phyloP scores from a whole-genome alignment of 176 grass and related monocot genomes.

The Eleusine coracana region DNA sequence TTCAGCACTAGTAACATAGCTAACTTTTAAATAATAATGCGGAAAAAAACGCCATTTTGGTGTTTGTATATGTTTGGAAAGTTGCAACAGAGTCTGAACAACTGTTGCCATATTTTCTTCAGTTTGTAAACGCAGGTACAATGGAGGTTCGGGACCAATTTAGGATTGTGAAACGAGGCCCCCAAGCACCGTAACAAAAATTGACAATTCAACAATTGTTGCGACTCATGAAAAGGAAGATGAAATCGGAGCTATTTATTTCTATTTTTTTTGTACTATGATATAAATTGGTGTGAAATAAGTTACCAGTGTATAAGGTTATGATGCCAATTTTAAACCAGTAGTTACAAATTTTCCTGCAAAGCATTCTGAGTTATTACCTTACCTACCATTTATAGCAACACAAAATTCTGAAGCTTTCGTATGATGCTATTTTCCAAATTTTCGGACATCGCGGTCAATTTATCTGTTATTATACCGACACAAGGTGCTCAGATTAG shows the following conservation, averaged over 20 bases:
- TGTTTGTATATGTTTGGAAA: background rate
- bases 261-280: background rate
- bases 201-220: conserved; percentile 2
- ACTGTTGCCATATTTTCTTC: conserved; percentile 32
- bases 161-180: conserved; percentile 55
- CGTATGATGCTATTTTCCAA: too few relatives aligned
- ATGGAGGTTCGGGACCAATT: conserved; percentile 65
- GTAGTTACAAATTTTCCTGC: background rate
- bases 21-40: background rate
- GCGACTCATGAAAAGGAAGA: background rate
- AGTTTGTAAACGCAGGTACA: conserved; percentile 76
- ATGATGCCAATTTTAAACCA: background rate
- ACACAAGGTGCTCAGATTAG: too few relatives aligned
- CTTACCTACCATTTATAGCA: background rate
- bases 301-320: background rate
- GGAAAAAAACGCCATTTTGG: background rate
- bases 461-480: too few relatives aligned
- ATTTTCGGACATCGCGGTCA: too few relatives aligned
- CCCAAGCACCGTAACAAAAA: background rate
- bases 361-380: background rate
- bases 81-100: conserved; percentile 2
- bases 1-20: background rate
- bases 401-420: background rate
- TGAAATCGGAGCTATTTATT: background rate
- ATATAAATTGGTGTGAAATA: conserved; percentile 16